Conservation (phyloP, 345 rosid genomes). For the Brassica rapa region DNA sequence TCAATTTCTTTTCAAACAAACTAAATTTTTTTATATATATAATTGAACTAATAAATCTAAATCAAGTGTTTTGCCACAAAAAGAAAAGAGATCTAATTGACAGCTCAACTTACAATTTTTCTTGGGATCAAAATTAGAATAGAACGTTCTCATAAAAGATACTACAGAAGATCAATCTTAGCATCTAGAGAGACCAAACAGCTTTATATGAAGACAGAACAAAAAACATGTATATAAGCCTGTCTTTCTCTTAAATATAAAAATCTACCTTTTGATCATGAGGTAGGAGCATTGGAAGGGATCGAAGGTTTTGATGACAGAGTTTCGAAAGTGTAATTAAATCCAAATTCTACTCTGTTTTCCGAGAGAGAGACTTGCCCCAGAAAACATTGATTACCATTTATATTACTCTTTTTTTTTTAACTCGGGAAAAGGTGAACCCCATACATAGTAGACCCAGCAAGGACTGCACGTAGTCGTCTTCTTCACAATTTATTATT, state of each 20-base stretch:
- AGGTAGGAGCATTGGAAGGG: conserved; percentile 18
- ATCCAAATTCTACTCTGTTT: conserved; percentile 3
- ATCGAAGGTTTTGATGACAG: conserved; percentile 3
- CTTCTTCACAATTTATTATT: conserved; percentile 10
- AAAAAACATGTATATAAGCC: background rate
- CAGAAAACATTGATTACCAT: conserved; percentile 30
- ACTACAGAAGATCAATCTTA: conserved; percentile 2
- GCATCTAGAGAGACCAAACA: conserved; percentile 14
- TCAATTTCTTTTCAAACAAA: background rate
- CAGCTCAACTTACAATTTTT: conserved; percentile 24
- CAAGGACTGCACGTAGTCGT: conserved; percentile 47
- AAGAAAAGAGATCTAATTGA: conserved; percentile 34
- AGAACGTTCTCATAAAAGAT: background rate
- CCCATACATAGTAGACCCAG: conserved; percentile 34
- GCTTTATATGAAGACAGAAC: background rate
- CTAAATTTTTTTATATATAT: too few relatives aligned
- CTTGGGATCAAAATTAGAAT: conserved; percentile 9
- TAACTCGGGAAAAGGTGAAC: background rate
- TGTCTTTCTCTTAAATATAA: background rate
- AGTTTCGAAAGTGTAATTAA: conserved; percentile 19
- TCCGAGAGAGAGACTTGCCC: conserved; percentile 27
- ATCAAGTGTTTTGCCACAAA: conserved; percentile 3
- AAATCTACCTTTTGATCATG: conserved; percentile 13
- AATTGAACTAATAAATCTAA: background rate
- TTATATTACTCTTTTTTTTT: conserved; percentile 4